Conservation (phyloP, 495 filamentous ascomycete species). For the Geoglossum glabrum region DNA sequence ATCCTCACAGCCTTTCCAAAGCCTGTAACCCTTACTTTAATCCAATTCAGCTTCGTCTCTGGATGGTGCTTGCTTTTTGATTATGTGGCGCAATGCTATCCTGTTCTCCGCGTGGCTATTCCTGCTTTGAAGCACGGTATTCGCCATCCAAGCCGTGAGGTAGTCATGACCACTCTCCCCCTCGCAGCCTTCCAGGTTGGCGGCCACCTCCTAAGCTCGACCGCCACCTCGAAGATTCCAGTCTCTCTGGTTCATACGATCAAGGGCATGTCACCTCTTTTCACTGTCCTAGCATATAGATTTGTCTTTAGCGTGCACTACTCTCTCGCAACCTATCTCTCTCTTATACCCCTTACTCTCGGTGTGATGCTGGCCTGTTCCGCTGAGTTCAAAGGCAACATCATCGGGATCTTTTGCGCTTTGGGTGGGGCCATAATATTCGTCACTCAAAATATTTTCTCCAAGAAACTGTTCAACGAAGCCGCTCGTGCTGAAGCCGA, state of each 20-base stretch:
- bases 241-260: constrained; percentile 97
- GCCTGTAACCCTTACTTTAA: constrained; percentile 78
- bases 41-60: constrained; percentile 90
- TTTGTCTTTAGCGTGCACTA: constrained; percentile 76
- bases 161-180: constrained; percentile 72
- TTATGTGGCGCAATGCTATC: constrained; percentile 48
- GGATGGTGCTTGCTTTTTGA: constrained; percentile 68
- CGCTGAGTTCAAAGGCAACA: constrained; percentile 66
- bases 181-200: constrained; percentile 83
- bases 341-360: constrained; percentile 73
- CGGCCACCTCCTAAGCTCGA: constrained; percentile 82
- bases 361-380: constrained; percentile 94
- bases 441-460: constrained; percentile 97
- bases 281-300: constrained; percentile 88
- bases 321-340: constrained; percentile 72
- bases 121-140: constrained; percentile 70
- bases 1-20: constrained; percentile 86
- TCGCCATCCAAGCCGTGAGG: constrained; percentile 57
- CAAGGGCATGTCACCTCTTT: constrained; percentile 93
- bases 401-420: constrained; percentile 73
- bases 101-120: constrained; percentile 40
- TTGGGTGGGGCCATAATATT: constrained; percentile 80
- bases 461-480: constrained; percentile 97
- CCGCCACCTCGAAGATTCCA: constrained; percentile 81
- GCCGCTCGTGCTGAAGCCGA: constrained; percentile 63